These are phyloP conservation scores for Chrysoporthe deuterocubensis DNA, from an alignment of 2,329 filamentous ascomycete species.

Conservation along the genomic window DNA sequence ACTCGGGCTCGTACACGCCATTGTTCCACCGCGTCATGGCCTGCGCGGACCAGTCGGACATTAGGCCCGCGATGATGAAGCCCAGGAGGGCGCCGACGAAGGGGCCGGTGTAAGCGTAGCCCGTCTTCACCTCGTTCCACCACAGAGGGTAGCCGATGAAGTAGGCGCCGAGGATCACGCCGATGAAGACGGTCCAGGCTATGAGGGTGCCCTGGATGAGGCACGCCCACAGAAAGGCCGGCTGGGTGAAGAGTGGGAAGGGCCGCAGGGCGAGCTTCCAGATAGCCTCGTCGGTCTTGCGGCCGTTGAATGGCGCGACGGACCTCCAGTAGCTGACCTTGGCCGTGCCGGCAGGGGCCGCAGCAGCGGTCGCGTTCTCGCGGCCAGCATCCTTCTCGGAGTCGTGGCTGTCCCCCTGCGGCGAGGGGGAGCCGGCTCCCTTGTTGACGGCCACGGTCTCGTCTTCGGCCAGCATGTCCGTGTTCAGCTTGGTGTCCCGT, in stretches of 20 bases:
- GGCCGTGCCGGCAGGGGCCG: conserved; percentile 38
- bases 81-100: conserved; percentile 83
- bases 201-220: conserved; percentile 89
- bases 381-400: conserved; percentile 12
- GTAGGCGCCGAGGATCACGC: conserved; percentile 79
- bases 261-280: conserved; percentile 69
- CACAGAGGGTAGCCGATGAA: conserved; percentile 81
- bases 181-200: conserved; percentile 94
- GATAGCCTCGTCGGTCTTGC: conserved; percentile 79
- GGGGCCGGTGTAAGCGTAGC: conserved; percentile 85
- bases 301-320: conserved; percentile 75
- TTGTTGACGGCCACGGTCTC: not conserved
- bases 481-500: conserved; percentile 69
- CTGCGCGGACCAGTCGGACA: conserved; percentile 75
- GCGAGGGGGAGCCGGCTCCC: conserved; percentile 5
- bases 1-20: conserved; percentile 90
- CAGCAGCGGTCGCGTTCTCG: conserved; percentile 38
- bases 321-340: conserved; percentile 64
- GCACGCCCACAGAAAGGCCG: conserved; percentile 78
- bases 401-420: conserved; percentile 5
- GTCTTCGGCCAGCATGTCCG: conserved; percentile 60
- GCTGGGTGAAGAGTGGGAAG: conserved; percentile 81
- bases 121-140: conserved; percentile 80
- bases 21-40: conserved; percentile 74
- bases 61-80: conserved; percentile 72